Evolutionary conservation across 805 yeast genomes (phyloP).

Genomic region (Barnettozyma sucrosica): DNA sequence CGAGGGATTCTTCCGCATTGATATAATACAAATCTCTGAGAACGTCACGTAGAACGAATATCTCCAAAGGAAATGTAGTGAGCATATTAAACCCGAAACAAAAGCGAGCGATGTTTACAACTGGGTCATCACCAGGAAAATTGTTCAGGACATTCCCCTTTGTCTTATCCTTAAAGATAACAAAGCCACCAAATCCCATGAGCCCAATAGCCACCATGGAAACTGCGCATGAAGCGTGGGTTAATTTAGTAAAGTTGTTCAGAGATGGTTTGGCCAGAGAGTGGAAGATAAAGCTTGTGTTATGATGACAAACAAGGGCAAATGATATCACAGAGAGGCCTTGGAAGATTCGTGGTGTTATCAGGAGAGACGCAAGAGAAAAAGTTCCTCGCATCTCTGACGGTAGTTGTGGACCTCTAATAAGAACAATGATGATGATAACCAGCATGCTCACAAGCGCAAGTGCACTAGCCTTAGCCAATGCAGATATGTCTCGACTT

Average conservation of each 20-base stretch:
- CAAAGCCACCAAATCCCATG: slow-evolving; percentile 75
- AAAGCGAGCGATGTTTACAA: slow-evolving; percentile 81
- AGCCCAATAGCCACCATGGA: slow-evolving; percentile 73
- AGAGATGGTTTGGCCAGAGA: slow-evolving; percentile 74
- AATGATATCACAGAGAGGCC: slow-evolving; percentile 92
- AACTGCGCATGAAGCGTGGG: slow-evolving; percentile 78
- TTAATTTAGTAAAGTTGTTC: slow-evolving; percentile 65
- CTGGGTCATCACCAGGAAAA: slow-evolving; percentile 66
- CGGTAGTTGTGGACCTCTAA: slow-evolving; percentile 63
- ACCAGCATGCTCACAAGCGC: slow-evolving; percentile 81
- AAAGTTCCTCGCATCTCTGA: slow-evolving; percentile 43
- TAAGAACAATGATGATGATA: slow-evolving; percentile 66
- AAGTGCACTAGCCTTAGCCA: slow-evolving; percentile 82
- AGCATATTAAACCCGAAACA: slow-evolving; percentile 91
- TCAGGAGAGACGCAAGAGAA: slow-evolving; percentile 38
- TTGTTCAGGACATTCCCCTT: slow-evolving; percentile 87
- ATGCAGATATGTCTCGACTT: slow-evolving; percentile 70
- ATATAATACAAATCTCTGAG: slow-evolving; percentile 53
- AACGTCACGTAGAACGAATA: slow-evolving; percentile 87
- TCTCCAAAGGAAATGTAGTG: slow-evolving; percentile 85
- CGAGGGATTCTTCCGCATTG: slow-evolving; percentile 32
- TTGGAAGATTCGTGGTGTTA: slow-evolving; percentile 68
- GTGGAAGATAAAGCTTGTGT: slow-evolving; percentile 83
- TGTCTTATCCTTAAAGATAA: slow-evolving; percentile 69
- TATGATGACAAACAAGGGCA: slow-evolving; percentile 94